Evolutionary conservation across 805 yeast genomes (phyloP).

Genomic region (Candida easanensis): DNA sequence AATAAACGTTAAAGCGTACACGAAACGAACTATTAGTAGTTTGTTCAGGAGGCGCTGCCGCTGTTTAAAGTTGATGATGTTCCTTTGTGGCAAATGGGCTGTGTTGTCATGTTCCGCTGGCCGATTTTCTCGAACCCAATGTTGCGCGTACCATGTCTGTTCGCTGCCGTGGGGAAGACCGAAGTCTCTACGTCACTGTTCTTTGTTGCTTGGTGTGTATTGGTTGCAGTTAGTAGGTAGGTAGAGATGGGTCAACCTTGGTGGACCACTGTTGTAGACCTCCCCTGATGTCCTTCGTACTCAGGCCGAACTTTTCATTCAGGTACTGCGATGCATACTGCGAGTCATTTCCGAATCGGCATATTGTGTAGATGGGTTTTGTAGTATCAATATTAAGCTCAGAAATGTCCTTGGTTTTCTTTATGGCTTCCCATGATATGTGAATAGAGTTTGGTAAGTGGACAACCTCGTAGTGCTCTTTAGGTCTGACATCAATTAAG

Average conservation of each 20-base stretch:
- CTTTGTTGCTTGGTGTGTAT: background rate
- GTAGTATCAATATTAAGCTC: slow-evolving; percentile 30
- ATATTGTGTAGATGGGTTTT: slow-evolving; percentile 57
- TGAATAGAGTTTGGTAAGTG: slow-evolving; percentile 57
- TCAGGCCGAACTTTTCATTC: slow-evolving; percentile 45
- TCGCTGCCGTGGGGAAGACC: background rate
- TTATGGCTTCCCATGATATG: slow-evolving; percentile 55
- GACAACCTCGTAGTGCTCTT: slow-evolving; percentile 70
- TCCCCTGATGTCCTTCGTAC: slow-evolving; percentile 68
- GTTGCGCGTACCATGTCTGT: background rate
- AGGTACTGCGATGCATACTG: slow-evolving; percentile 66
- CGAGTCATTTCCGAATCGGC: slow-evolving; percentile 91
- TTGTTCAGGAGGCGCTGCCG: background rate
- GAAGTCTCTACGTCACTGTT: background rate
- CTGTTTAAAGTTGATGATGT: background rate
- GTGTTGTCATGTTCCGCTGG: slow-evolving; percentile 6
- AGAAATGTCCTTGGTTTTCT: slow-evolving; percentile 28
- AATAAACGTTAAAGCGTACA: too few species aligned
- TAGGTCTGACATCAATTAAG: slow-evolving; percentile 77
- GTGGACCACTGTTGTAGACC: slow-evolving; percentile 72
- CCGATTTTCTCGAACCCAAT: slow-evolving; percentile 3
- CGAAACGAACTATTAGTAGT: too few species aligned
- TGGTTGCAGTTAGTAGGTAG: slow-evolving; percentile 47
- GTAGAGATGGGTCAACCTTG: slow-evolving; percentile 56
- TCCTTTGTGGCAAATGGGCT: slow-evolving; percentile 16